Conservation (phyloP, 352 stramenopile genomes). For the Globisporangium rhizosaccharum region DNA sequence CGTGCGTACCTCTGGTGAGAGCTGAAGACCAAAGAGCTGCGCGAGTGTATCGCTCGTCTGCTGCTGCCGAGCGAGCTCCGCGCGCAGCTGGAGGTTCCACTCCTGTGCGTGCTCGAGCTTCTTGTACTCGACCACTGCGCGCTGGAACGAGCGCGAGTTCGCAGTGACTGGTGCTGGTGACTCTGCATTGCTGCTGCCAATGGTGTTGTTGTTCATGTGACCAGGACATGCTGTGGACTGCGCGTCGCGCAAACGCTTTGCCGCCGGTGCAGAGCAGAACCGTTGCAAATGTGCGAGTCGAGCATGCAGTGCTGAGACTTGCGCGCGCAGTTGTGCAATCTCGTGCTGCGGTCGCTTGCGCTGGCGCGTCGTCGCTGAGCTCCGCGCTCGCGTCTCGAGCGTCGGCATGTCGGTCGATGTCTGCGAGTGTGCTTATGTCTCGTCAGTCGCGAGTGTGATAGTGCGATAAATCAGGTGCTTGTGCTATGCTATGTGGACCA, state of each 20-base stretch:
- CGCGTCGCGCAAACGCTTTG: background rate
- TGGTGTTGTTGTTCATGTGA: background rate
- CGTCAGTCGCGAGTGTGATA: no score
- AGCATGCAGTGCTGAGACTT: background rate
- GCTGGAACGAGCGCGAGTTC: background rate
- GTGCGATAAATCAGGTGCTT: no score
- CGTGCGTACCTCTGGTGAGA: background rate
- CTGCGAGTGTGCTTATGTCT: no score
- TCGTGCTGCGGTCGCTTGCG: background rate
- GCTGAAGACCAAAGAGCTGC: slow-evolving; percentile 3
- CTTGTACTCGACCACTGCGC: slow-evolving; percentile 1
- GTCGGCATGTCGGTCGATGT: no score
- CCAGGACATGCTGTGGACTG: background rate
- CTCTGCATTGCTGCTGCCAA: background rate
- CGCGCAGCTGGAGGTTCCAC: slow-evolving; percentile 4
- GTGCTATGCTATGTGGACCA: no score
- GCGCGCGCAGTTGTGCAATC: background rate
- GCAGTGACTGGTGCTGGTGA: background rate
- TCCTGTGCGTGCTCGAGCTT: background rate
- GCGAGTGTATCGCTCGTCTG: background rate
- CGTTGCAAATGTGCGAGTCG: background rate
- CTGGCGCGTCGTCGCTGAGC: background rate
- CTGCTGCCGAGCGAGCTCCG: background rate
- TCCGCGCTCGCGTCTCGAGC: no score
- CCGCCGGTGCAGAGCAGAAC: background rate